Evolutionary conservation across 352 stramenopile species (phyloP), one percentile per base, ranked within the genome.

Genomic region (Pythium apleroticum): DNA sequence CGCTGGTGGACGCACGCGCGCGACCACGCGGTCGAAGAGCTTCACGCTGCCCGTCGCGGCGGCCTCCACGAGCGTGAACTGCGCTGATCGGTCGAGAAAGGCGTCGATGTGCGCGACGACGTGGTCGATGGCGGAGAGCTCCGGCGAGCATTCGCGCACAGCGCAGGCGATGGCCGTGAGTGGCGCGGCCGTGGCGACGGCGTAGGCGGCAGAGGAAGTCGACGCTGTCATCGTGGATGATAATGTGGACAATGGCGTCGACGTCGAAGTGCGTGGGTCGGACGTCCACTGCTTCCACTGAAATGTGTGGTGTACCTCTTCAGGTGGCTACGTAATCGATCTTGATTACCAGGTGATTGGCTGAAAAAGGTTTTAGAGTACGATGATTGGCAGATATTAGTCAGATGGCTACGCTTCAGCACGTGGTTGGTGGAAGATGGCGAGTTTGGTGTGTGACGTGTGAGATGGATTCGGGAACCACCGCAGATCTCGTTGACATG

Each of bases 21-120:
- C 49, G 25, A 60, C 56, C 9, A 69, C 66, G 46, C 66, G 66
- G 57, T 68, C 60, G 37, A 73, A 73, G 54, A 73, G 66, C 60
- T 68, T 69, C 49, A 22, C 52, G 57, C 50, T 54, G 27, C 60
- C 66, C 3, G 56, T 66, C n/a, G 60, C 60, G 11, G 61, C 61
- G 14, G 66, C 66, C 5, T 59, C 41, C 0, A 65, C 43, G 20
- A 73, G 61, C 55, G 66, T 60, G 57, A 65, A 73, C 5, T 20
- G 20, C 5, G 15, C 31, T 10, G 66, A 65, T n/a, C 55, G 48
- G 37, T 73, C 66, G 25, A 73, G 57, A 31, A 73, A 73, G 30
- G 56, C 27, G 52, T 73, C 66, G 20, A 73, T 63, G 45, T 60
- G 57, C 7, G 52, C 60, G 19, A 73, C 50, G 8, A 73, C 66